These are phyloP conservation scores for Syzygium aromaticum DNA, from an alignment of 345 rosid genomes.

Conservation along the genomic window DNA sequence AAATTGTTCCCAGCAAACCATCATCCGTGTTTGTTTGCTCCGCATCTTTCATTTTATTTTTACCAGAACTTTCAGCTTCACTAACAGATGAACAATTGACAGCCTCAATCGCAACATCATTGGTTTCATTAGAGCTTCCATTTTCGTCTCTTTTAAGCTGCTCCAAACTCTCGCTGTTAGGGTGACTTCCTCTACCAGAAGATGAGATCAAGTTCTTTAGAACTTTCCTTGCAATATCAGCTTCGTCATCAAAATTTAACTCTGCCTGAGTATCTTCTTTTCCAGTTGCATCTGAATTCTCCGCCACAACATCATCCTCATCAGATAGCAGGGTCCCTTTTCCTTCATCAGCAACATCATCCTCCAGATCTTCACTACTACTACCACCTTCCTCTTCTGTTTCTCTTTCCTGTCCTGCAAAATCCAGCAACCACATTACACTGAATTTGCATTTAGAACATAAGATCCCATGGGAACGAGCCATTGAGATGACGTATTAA, in stretches of 20 bases:
- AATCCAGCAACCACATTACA: not conserved
- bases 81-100: conserved; percentile 15
- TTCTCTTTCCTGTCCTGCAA: conserved; percentile 41
- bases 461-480: not conserved
- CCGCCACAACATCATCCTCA: conserved; percentile 17
- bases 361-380: conserved; percentile 58
- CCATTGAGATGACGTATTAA: not conserved
- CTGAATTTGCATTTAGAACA: not conserved
- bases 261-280: conserved; percentile 18
- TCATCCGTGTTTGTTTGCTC: conserved; percentile 38
- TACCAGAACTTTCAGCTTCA: conserved; percentile 26
- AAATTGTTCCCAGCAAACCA: conserved; percentile 63
- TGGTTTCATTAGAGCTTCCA: conserved; percentile 14
- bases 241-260: conserved; percentile 71
- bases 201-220: conserved; percentile 47
- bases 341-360: conserved; percentile 21
- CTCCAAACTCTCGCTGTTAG: conserved; percentile 22
- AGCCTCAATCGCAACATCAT: conserved; percentile 14
- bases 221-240: conserved; percentile 66
- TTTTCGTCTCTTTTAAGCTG: conserved; percentile 12
- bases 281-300: conserved; percentile 19
- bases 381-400: conserved; percentile 37
- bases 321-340: conserved; percentile 8
- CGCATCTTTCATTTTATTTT: conserved; percentile 20
- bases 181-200: conserved; percentile 28